Conservation (phyloP, 1,139 yeast species). For the Saccharomycopsis crataegensis region DNA sequence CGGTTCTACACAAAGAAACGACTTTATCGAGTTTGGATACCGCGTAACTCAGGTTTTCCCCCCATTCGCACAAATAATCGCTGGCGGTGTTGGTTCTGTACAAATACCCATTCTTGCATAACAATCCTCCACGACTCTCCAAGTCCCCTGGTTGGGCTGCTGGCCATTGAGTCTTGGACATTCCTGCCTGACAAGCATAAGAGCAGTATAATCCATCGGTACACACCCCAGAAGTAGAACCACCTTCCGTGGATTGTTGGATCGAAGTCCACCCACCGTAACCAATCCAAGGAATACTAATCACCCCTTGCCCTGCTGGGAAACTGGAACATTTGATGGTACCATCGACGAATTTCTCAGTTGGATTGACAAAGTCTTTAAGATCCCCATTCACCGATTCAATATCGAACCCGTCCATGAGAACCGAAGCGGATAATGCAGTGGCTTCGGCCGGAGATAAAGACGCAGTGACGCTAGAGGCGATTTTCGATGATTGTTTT, state of each 20-base stretch:
- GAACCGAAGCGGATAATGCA: neutral
- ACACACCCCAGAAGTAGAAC: conserved; percentile 38
- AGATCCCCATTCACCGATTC: conserved; percentile 50
- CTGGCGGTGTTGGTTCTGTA: conserved; percentile 53
- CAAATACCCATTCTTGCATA: conserved; percentile 61
- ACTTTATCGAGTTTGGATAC: conserved; percentile 46
- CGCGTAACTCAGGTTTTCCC: conserved; percentile 52
- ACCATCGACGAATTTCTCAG: conserved; percentile 55
- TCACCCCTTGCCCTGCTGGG: conserved; percentile 70
- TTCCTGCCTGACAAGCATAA: conserved; percentile 83
- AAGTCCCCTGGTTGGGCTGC: conserved; percentile 61
- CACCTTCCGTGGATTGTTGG: conserved; percentile 47
- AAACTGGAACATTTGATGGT: conserved; percentile 48
- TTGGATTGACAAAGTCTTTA: conserved; percentile 43
- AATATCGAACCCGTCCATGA: conserved; percentile 2
- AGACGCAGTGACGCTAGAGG: neutral
- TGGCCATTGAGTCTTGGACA: conserved; percentile 90
- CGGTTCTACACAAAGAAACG: conserved; percentile 78
- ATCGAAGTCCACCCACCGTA: conserved; percentile 73
- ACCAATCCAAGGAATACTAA: conserved; percentile 49
- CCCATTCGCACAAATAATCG: conserved; percentile 73
- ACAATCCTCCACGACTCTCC: conserved; percentile 73
- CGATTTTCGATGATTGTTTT: neutral
- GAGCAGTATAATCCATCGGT: conserved; percentile 74
- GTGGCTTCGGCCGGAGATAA: conserved; percentile 1